Percentiles rank a stretch among this genome's conserved stretches.
Evolutionary conservation across 2,329 filamentous ascomycete genomes (phyloP).

Genomic region (Talaromyces albobiverticillius): DNA sequence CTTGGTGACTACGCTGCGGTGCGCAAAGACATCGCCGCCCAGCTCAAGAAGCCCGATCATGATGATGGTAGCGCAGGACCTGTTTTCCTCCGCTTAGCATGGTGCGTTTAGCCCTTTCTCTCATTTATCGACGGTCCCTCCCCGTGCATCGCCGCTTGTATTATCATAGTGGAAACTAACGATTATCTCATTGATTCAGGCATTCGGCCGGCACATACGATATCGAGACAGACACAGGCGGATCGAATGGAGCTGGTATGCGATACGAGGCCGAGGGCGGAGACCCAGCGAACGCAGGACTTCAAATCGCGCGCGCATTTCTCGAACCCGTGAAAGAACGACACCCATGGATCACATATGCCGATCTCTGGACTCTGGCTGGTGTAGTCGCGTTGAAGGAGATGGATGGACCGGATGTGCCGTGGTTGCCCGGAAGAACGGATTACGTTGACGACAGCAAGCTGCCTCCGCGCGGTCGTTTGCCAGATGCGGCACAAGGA

Average conservation of each 20-base stretch:
- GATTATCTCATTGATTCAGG: slow-evolving; percentile 32
- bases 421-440: slow-evolving; percentile 58
- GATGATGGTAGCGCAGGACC: slow-evolving; percentile 65
- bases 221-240: slow-evolving; percentile 57
- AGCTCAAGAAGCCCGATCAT: slow-evolving; percentile 60
- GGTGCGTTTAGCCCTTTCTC: slow-evolving; percentile 38
- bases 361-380: slow-evolving; percentile 64
- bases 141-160: neutral
- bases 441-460: slow-evolving; percentile 62
- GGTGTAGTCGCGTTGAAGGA: slow-evolving; percentile 58
- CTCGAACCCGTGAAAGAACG: slow-evolving; percentile 60
- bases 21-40: slow-evolving; percentile 51
- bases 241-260: slow-evolving; percentile 65
- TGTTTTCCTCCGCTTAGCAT: slow-evolving; percentile 62
- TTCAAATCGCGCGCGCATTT: slow-evolving; percentile 62
- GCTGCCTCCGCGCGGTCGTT: slow-evolving; percentile 56
- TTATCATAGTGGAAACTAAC: neutral
- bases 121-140: neutral
- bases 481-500: slow-evolving; percentile 55
- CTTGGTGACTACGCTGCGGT: slow-evolving; percentile 47
- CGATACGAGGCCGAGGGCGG: slow-evolving; percentile 63
- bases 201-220: slow-evolving; percentile 65
- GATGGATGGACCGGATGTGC: slow-evolving; percentile 58
- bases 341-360: slow-evolving; percentile 64
- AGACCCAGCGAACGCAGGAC: slow-evolving; percentile 63